Percentiles rank a stretch among this genome's conserved stretches.
These are phyloP conservation scores for Meyerozyma smithsonii DNA, from an alignment of 1,139 yeast genomes.

Conservation along the genomic window DNA sequence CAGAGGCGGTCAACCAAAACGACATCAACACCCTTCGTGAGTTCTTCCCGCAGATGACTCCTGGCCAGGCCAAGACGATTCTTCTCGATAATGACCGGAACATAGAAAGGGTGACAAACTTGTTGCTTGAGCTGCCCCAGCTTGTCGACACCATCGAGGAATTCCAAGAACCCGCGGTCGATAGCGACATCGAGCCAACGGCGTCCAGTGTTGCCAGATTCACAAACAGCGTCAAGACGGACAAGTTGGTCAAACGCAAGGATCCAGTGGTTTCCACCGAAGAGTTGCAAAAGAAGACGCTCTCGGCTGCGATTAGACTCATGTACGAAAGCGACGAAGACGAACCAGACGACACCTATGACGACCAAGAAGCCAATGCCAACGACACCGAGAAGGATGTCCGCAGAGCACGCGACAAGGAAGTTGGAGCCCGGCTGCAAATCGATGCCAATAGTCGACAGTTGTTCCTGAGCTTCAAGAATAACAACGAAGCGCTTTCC, in stretches of 20 bases:
- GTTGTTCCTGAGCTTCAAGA: conserved; percentile 55
- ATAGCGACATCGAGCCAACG: not conserved
- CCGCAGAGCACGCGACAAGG: conserved; percentile 11
- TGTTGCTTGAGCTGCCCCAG: conserved; percentile 58
- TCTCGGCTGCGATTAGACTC: conserved; percentile 59
- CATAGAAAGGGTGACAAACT: conserved; percentile 56
- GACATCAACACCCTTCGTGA: conserved; percentile 45
- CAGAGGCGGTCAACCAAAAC: conserved; percentile 22
- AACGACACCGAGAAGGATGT: conserved; percentile 15
- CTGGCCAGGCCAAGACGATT: conserved; percentile 40
- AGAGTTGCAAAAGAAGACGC: conserved; percentile 49
- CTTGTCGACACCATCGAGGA: conserved; percentile 22
- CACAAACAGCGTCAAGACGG: not conserved
- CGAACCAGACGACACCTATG: conserved; percentile 83
- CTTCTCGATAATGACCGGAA: conserved; percentile 45
- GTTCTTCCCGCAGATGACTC: conserved; percentile 53
- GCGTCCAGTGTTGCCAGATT: not conserved
- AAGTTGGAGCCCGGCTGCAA: conserved; percentile 12
- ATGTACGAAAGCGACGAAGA: conserved; percentile 72
- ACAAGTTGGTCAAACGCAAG: not conserved
- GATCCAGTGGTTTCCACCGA: conserved; percentile 9
- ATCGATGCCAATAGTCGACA: conserved; percentile 39
- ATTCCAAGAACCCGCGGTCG: not conserved
- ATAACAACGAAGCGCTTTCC: conserved; percentile 41
- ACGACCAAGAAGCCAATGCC: conserved; percentile 56